Evolutionary conservation across 2,329 filamentous ascomycete genomes (phyloP), one percentile per base, ranked within the genome.

Genomic region (Coleophoma eucalyptorum): DNA sequence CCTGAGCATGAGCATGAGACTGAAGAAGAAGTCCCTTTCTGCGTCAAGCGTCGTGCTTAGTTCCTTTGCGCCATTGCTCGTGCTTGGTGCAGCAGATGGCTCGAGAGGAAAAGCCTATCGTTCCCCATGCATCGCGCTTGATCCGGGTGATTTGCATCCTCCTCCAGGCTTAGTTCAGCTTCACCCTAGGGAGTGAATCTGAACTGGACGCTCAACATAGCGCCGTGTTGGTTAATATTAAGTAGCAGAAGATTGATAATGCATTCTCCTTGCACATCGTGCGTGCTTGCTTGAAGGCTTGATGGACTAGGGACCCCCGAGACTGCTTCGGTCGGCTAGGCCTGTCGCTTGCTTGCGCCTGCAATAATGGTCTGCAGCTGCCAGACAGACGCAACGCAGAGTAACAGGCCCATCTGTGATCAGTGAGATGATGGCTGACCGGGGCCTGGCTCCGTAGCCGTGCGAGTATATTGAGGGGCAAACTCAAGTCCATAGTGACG

Each of bases 1-100:
- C 26, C 6, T 26, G 26, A 8, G 26, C 6, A 5, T 26, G 26
- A 26, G 26, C 26, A 26, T 26, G 26, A 8, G 26, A 26, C 26
- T 26, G 26, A 26, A 26, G 26, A 26, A 26, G 26, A 26, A 26
- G 26, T 26, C 26, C 26, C 26, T 26, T 26, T 26, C 26, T 26
- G 26, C 26, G 26, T 26, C 26, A 26, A 26, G 26, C 26, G 26
- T 26, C 10, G 26, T 26, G 35, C 16, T 18, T 38, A 38, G 35
- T 38, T 54, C 55, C 46, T 37, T 37, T 42, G 35, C 20, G 35
- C 37, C 51, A 58, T 55, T 52, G 32, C 45, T 58, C 49, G 54
- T 58, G 50, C 57, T 53, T 53, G 50, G 57, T 54, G 50, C 53
- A 55, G 56, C 51, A 55, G 50, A 54, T 48, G 48, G 53, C 50